A percentile compares a stretch with the other conserved stretches of the same genome.
These are phyloP conservation scores for Xylaria acuta DNA, from an alignment of 495 filamentous ascomycete genomes.

Conservation along the genomic window DNA sequence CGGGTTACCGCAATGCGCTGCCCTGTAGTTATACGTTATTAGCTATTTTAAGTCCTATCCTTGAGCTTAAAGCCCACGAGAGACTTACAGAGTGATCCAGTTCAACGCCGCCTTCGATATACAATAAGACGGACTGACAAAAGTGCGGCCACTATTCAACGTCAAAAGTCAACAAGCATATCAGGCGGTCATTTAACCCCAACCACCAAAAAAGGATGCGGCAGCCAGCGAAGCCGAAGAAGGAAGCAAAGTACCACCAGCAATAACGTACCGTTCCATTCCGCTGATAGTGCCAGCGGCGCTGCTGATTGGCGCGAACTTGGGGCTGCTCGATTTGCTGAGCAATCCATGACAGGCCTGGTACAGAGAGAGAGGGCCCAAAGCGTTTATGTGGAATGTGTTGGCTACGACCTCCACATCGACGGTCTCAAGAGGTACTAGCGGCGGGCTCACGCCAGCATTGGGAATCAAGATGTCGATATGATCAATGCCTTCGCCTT, in stretches of 20 bases:
- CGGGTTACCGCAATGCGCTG: constrained; percentile 30
- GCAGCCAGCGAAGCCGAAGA: background rate
- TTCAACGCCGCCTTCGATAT: constrained; percentile 34
- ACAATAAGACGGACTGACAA: constrained; percentile 31
- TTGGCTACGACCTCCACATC: constrained; percentile 18
- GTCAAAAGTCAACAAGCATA: background rate
- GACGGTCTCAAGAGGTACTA: constrained; percentile 27
- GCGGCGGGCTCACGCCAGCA: constrained; percentile 24
- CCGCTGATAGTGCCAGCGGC: constrained; percentile 26
- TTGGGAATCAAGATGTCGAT: constrained; percentile 38
- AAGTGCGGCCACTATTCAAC: constrained; percentile 4
- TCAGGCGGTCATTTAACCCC: background rate
- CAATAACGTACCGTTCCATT: constrained; percentile 15
- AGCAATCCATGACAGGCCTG: constrained; percentile 27
- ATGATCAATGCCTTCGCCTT: constrained; percentile 19
- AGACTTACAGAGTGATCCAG: constrained; percentile 33
- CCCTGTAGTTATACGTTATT: constrained; percentile 11
- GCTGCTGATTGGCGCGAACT: constrained; percentile 31
- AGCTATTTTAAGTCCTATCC: too few relatives aligned
- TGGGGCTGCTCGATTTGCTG: constrained; percentile 26
- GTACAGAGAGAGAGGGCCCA: constrained; percentile 32
- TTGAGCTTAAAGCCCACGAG: background rate
- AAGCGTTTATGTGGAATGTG: constrained; percentile 31
- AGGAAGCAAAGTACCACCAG: background rate
- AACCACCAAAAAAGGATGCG: too few relatives aligned